phyloP scores from a whole-genome alignment of 331 rosid species.

The Rosa hybrid region DNA sequence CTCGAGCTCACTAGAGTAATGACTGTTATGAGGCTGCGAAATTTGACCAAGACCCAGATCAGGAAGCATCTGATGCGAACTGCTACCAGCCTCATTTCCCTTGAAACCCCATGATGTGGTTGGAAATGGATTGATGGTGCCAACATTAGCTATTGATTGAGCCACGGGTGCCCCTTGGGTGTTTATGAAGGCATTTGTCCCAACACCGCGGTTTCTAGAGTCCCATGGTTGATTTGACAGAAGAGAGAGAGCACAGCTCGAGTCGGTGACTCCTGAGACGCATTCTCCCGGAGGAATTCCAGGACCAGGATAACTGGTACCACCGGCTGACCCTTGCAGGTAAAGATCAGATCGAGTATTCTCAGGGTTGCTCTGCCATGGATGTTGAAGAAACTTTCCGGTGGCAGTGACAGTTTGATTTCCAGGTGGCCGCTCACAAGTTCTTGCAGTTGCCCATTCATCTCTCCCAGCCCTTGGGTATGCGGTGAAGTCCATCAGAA shows the following conservation, averaged over 20 bases:
- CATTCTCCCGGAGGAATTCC: slow-evolving; percentile 72
- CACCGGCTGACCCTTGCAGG: slow-evolving; percentile 63
- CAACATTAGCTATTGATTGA: slow-evolving; percentile 45
- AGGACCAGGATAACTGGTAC: slow-evolving; percentile 52
- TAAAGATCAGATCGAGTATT: slow-evolving; percentile 46
- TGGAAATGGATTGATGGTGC: slow-evolving; percentile 50
- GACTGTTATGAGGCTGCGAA: slow-evolving; percentile 51
- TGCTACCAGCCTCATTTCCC: slow-evolving; percentile 50
- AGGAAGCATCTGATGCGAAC: slow-evolving; percentile 46
- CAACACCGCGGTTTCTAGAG: slow-evolving; percentile 64
- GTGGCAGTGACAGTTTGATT: slow-evolving; percentile 34
- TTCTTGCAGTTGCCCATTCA: slow-evolving; percentile 42
- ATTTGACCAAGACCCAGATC: slow-evolving; percentile 68
- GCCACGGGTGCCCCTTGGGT: slow-evolving; percentile 51
- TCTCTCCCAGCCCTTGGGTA: slow-evolving; percentile 59
- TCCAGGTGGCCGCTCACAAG: slow-evolving; percentile 49
- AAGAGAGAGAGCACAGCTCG: slow-evolving; percentile 99
- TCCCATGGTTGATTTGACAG: slow-evolving; percentile 96
- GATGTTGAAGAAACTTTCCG: slow-evolving; percentile 40
- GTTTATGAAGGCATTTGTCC: slow-evolving; percentile 52
- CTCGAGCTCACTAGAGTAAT: slow-evolving; percentile 52
- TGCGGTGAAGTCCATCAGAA: slow-evolving; percentile 77
- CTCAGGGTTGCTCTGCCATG: slow-evolving; percentile 67
- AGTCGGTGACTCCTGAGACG: slow-evolving; percentile 64
- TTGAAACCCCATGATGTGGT: slow-evolving; percentile 64